These are phyloP conservation scores for Orobanche coerulescens DNA, from an alignment of 257 asterid species.

Conservation along the genomic window DNA sequence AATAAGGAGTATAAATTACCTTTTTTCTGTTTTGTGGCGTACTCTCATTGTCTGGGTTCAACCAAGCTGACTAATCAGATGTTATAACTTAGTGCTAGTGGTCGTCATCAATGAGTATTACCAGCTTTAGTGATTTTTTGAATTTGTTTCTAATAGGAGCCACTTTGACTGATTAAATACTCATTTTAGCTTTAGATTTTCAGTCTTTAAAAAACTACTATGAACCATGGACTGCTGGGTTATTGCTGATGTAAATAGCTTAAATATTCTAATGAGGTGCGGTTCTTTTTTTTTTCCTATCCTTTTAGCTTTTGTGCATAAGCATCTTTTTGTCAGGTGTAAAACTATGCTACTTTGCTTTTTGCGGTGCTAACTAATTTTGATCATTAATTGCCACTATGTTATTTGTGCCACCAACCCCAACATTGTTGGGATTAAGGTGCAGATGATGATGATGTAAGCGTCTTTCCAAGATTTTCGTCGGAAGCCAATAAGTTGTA, in stretches of 20 bases:
- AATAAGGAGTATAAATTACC: too few relatives aligned
- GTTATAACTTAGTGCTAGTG: neutral
- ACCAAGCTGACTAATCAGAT: neutral
- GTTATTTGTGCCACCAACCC: too few relatives aligned
- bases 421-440: too few relatives aligned
- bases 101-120: neutral
- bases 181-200: neutral
- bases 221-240: neutral
- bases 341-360: too few relatives aligned
- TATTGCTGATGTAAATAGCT: neutral
- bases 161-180: neutral
- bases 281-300: neutral
- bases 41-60: neutral
- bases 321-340: too few relatives aligned
- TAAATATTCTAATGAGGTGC: neutral
- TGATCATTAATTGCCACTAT: too few relatives aligned
- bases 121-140: neutral
- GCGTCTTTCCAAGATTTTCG: neutral
- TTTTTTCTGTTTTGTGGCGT: neutral
- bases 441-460: too few relatives aligned
- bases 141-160: neutral
- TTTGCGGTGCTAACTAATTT: too few relatives aligned
- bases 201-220: neutral
- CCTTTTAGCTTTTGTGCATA: too few relatives aligned
- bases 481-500: neutral